These are phyloP conservation scores for Auriscalpium microsporum DNA, from an alignment of 768 basidiomycete genomes.

Conservation along the genomic window DNA sequence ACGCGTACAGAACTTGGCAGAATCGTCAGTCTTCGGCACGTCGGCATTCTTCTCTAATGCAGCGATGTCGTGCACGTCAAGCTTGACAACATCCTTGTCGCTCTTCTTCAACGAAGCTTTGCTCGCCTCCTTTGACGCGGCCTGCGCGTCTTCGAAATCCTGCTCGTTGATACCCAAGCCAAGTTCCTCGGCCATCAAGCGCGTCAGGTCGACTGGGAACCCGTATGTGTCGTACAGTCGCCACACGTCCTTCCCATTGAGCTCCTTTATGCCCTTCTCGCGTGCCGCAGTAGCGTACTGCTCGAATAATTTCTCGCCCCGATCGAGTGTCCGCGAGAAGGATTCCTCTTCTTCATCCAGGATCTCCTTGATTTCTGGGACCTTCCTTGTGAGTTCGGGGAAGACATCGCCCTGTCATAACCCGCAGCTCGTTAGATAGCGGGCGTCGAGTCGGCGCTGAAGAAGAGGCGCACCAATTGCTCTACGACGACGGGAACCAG, in stretches of 20 bases:
- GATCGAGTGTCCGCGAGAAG: slow-evolving; percentile 93
- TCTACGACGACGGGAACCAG: slow-evolving; percentile 85
- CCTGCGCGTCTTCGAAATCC: slow-evolving; percentile 86
- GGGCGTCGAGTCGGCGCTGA: neutral
- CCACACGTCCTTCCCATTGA: slow-evolving; percentile 94
- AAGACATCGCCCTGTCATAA: slow-evolving; percentile 65
- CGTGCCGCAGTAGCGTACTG: slow-evolving; percentile 68
- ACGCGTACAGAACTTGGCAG: slow-evolving; percentile 76
- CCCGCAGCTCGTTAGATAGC: slow-evolving; percentile 1
- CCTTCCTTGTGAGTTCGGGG: slow-evolving; percentile 84
- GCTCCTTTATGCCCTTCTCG: slow-evolving; percentile 50
- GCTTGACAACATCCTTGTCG: slow-evolving; percentile 62
- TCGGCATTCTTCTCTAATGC: slow-evolving; percentile 65
- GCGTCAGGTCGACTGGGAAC: slow-evolving; percentile 94
- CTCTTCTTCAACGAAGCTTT: slow-evolving; percentile 75
- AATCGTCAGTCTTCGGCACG: slow-evolving; percentile 91
- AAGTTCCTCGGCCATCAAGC: slow-evolving; percentile 94
- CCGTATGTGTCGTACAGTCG: slow-evolving; percentile 96
- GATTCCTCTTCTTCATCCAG: slow-evolving; percentile 97
- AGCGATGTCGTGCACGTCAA: slow-evolving; percentile 94
- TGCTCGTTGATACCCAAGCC: slow-evolving; percentile 75
- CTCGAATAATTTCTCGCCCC: slow-evolving; percentile 94
- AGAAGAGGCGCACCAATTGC: slow-evolving; percentile 55
- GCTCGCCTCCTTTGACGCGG: slow-evolving; percentile 83
- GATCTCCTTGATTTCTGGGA: slow-evolving; percentile 84